Evolutionary conservation across 2,329 filamentous ascomycete species (phyloP).

Genomic region (Passalora sequoiae): DNA sequence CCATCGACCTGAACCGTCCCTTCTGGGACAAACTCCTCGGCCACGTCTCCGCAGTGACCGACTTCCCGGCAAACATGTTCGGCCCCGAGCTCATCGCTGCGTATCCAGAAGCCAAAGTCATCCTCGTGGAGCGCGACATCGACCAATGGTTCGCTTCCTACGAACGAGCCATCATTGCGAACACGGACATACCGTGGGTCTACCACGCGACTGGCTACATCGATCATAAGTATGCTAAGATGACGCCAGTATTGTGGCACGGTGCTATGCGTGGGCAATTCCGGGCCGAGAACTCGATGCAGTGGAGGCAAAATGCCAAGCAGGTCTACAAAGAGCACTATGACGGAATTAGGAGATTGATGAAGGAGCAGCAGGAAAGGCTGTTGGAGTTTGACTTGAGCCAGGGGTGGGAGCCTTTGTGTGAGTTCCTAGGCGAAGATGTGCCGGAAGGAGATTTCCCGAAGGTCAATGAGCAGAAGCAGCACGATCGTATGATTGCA

Average conservation of each 20-base stretch:
- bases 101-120: conserved; percentile 26
- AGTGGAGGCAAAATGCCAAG: conserved; percentile 15
- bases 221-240: conserved; percentile 1
- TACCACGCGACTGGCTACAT: conserved; percentile 3
- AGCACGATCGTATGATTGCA: conserved; percentile 15
- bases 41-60: conserved; percentile 29
- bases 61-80: conserved; percentile 24
- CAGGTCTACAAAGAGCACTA: conserved; percentile 18
- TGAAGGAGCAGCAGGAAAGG: conserved; percentile 20
- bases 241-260: conserved; percentile 7
- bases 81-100: conserved; percentile 24
- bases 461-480: conserved; percentile 13
- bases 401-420: conserved; percentile 31
- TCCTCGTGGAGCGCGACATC: conserved; percentile 21
- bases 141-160: conserved; percentile 23
- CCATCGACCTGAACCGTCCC: conserved; percentile 8
- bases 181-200: conserved; percentile 7
- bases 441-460: conserved; percentile 27
- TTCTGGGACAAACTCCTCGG: conserved; percentile 33
- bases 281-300: conserved; percentile 5
- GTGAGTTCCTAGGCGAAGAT: conserved; percentile 26
- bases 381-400: conserved; percentile 28
- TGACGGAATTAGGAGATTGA: conserved; percentile 12
- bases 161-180: conserved; percentile 13
- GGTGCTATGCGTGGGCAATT: conserved; percentile 18